Base-by-base conservation (phyloP, 2,329 filamentous ascomycete species). In the Lachnellula hyalina region DNA sequence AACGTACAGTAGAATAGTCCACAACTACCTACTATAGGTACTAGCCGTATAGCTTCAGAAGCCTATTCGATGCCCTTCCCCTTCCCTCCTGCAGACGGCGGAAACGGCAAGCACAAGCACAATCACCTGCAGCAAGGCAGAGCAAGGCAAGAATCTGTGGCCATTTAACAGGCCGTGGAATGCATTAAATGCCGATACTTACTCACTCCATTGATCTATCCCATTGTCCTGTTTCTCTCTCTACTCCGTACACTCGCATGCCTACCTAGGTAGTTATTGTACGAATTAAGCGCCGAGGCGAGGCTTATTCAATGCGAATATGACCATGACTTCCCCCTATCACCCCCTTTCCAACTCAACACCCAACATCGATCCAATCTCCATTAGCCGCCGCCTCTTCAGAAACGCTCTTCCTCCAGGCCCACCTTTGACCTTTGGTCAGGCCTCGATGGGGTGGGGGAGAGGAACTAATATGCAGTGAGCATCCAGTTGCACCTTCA, bases 71-170 rank as follows among this genome's bases (percentile, higher is more conserved):
- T 42, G 51, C 45, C 44, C 35, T 4, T 25, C 2, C 23, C 23
- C 23, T 25, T 25, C 9, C n/a, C 21, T 25, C 48, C 49, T 51
- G 53, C 53, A 51, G 25, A 9, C 14, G 17, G 45, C 12, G 23
- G 46, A 38, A 47, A 41, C 42, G 49, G 48, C 28, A 17, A 40
- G 8, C 40, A n/a, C 35, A 14, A 3, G 9, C n/a, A 21, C 15
- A 47, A 56, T 38, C 41, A 49, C 50, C 41, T 56, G 54, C 54
- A 53, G 52, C 35, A 49, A 51, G 47, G 40, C 35, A 52, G 42
- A 45, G 9, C 40, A 11, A 47, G 47, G 9, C 40, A 11, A 47
- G 47, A 44, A 34, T 40, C 50, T 50, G 50, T 53, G 54, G 50
- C 54, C 50, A 47, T 40, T 51, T 46, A 23, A 5, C 41, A 52